phyloP scores from a whole-genome alignment of 192 early-diverging fungal species.

The Chytriomyces hyalinus region DNA sequence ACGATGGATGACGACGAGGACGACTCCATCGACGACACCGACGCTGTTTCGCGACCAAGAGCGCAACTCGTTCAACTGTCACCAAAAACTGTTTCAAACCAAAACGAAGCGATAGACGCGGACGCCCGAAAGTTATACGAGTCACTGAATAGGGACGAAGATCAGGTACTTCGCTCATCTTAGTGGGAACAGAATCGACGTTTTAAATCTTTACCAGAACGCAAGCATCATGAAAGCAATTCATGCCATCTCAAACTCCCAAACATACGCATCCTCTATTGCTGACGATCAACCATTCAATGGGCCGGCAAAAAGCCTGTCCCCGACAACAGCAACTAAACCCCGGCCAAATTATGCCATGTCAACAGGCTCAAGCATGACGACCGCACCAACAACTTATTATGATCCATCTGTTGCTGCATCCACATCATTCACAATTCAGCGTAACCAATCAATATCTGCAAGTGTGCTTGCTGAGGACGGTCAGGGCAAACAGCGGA shows the following conservation, averaged over 20 bases:
- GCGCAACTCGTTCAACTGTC: background rate
- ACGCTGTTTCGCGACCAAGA: background rate
- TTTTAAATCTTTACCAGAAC: background rate
- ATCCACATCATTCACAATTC: background rate
- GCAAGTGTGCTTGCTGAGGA: background rate
- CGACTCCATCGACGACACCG: background rate
- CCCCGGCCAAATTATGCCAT: slow-evolving; percentile 5
- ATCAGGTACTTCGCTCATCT: background rate
- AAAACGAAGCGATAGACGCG: background rate
- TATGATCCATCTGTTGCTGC: slow-evolving; percentile 13
- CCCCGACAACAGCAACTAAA: background rate
- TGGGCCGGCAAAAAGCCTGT: no score
- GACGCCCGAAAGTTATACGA: background rate
- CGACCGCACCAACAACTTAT: slow-evolving; percentile 29
- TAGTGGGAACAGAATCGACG: background rate
- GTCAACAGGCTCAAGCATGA: slow-evolving; percentile 22
- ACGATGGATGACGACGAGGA: slow-evolving; percentile 25
- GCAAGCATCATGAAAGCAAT: slow-evolving; percentile 1
- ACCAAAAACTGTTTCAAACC: background rate
- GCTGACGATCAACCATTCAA: background rate
- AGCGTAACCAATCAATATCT: background rate
- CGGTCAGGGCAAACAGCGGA: background rate
- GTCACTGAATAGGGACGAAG: background rate
- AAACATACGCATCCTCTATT: background rate
- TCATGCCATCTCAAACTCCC: background rate